Base-by-base conservation (phyloP, 257 asterid species). In the Mentha longifolia region DNA sequence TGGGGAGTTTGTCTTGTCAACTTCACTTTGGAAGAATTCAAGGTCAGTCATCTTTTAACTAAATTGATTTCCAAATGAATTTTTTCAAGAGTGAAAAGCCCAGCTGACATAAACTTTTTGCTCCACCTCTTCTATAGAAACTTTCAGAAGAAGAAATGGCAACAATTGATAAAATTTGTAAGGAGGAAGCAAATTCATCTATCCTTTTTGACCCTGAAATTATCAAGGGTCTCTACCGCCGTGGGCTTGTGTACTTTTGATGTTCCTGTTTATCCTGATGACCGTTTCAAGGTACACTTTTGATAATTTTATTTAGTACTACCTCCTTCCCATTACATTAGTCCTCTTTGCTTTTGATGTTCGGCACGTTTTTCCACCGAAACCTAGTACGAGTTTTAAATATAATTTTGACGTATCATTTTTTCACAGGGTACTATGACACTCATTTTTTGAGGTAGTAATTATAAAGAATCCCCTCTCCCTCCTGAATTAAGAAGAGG, bases 1-100 rank as follows among this genome's bases (percentile, higher is more conserved):
- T 95, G 99, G 99, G 99, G 98, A 79, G 93, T 92, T 81, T 95
- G 98, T 79, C 87, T 95, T 2, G 99, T 95, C 81, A 95, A 95
- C 82, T 95, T 92, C 76, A 95, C 99, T 56, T 80, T 95, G 79
- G 99, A 95, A 81, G 99, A 95, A 83, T 95, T 95, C 80, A 95
- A 95, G 98, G 99, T 86, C 80, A 78, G 86, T 65, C 51, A 30
- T 37, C 71, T 69, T 68, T 50, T 71, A 16, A 73, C 61, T 56
- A 58, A 63, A 25, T 70, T 59, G 68, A 54, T 25, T 17, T 62
- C 59, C 67, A 70, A 39, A 46, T 82, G 57, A 57, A 43, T 73
- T 62, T 72, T 22, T 50, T 68, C 45, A 56, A 51, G 49, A 64
- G 19, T 71, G 35, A 37, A 65, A 67, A 71, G 65, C 61, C 39